phyloP scores from a whole-genome alignment of 2,329 filamentous ascomycete genomes.

The Diplodia seriata region DNA sequence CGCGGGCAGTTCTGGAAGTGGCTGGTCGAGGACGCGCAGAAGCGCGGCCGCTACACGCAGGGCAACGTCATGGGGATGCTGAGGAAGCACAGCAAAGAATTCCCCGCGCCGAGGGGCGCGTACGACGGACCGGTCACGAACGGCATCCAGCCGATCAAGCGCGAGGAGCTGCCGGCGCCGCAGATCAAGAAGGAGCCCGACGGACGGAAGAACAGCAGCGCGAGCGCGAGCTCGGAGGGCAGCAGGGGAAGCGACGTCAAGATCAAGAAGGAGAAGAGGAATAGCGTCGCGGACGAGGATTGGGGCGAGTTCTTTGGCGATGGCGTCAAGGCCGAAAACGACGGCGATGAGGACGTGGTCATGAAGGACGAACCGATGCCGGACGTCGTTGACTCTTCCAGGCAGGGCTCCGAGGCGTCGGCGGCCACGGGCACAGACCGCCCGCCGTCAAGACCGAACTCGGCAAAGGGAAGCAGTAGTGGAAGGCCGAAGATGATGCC shows the following conservation, averaged over 20 bases:
- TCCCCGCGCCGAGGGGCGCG: slow-evolving; percentile 41
- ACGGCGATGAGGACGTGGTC: slow-evolving; percentile 27
- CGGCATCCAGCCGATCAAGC: slow-evolving; percentile 17
- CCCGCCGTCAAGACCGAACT: background rate
- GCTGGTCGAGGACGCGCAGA: slow-evolving; percentile 80
- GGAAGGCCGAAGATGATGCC: slow-evolving; percentile 20
- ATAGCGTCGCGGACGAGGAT: background rate
- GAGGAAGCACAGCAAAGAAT: slow-evolving; percentile 57
- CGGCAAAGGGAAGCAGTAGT: background rate
- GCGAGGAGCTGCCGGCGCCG: background rate
- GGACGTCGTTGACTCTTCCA: slow-evolving; percentile 8
- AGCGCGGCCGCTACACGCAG: slow-evolving; percentile 76
- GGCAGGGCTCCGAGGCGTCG: background rate
- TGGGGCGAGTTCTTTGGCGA: slow-evolving; percentile 27
- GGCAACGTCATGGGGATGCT: slow-evolving; percentile 67
- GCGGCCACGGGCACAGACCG: background rate
- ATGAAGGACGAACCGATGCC: slow-evolving; percentile 35
- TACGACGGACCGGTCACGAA: background rate
- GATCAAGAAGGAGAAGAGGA: slow-evolving; percentile 15
- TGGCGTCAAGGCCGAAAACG: background rate
- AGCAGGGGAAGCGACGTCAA: background rate
- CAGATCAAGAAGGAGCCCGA: slow-evolving; percentile 9
- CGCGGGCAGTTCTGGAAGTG: slow-evolving; percentile 91
- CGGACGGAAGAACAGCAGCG: slow-evolving; percentile 9
- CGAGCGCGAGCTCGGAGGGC: background rate